Percentiles rank a stretch among this genome's conserved stretches.
Conservation (phyloP, 768 basidiomycete genomes). For the Trametes elegans region DNA sequence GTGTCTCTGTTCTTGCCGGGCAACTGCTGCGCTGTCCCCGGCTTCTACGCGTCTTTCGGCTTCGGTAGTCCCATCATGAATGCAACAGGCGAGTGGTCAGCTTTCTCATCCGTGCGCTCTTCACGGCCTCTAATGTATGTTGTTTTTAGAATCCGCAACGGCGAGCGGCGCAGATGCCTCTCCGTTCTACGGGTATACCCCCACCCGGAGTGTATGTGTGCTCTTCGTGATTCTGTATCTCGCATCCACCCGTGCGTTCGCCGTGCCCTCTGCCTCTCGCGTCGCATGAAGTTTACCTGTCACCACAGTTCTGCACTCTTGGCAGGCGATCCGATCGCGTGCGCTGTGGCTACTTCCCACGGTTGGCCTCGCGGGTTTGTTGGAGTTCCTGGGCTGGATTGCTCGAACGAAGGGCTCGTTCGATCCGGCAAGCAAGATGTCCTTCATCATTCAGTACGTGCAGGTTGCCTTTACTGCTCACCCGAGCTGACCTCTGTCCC, state of each 20-base stretch:
- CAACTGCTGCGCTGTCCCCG: too few relatives aligned
- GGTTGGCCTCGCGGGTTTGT: slow-evolving; percentile 5
- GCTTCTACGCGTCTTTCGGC: too few relatives aligned
- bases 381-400: slow-evolving; percentile 17
- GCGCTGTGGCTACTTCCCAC: slow-evolving; percentile 20
- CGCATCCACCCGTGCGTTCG: slow-evolving; percentile 12
- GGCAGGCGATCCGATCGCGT: slow-evolving; percentile 8
- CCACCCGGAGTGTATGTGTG: slow-evolving; percentile 11
- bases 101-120: too few relatives aligned
- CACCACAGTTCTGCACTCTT: slow-evolving; percentile 4
- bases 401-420: slow-evolving; percentile 12
- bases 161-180: too few relatives aligned
- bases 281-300: background rate
- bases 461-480: background rate
- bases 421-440: slow-evolving; percentile 1
- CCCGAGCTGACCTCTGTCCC: too few relatives aligned
- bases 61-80: too few relatives aligned
- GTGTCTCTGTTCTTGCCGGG: too few relatives aligned
- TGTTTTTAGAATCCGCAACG: too few relatives aligned
- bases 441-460: slow-evolving; percentile 21
- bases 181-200: slow-evolving; percentile 18
- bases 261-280: too few relatives aligned
- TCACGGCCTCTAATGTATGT: too few relatives aligned
- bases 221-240: slow-evolving; percentile 12
- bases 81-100: too few relatives aligned